Conservation (phyloP, 2,329 filamentous ascomycete species). For the Aspergillus oerlinghausenensis region DNA sequence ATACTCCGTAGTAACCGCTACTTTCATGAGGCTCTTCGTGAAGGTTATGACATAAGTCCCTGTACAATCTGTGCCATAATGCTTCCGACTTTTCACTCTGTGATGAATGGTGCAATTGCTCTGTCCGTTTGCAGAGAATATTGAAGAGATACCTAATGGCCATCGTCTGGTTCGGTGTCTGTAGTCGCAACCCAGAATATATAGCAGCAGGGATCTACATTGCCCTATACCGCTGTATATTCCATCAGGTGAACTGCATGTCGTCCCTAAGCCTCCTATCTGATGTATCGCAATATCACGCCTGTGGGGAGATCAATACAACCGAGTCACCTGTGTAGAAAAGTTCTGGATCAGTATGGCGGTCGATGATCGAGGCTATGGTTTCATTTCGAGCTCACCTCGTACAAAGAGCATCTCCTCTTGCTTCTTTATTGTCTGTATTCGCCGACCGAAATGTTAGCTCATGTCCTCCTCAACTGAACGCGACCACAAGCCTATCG, state of each 20-base stretch:
- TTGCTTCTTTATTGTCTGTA: conserved; percentile 87
- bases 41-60: not conserved
- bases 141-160: not conserved
- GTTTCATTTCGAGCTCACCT: conserved; percentile 55
- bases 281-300: conserved; percentile 26
- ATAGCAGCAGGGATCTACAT: not conserved
- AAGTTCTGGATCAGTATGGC: conserved; percentile 14
- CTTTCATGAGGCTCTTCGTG: not conserved
- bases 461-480: not conserved
- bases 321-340: conserved; percentile 61
- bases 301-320: conserved; percentile 64
- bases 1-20: not conserved
- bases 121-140: not conserved
- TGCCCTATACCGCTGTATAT: not conserved
- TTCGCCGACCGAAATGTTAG: conserved; percentile 8
- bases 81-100: not conserved
- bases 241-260: conserved; percentile 7
- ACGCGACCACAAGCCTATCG: conserved; percentile 1
- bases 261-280: conserved; percentile 15
- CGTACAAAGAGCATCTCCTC: conserved; percentile 98
- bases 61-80: not conserved
- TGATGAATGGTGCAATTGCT: not conserved
- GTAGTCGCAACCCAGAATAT: not conserved
- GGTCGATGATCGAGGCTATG: not conserved
- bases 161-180: not conserved